Evolutionary conservation across 1,284 basidiomycete species (phyloP).

Genomic region (Coniferiporia sulphurascens): DNA sequence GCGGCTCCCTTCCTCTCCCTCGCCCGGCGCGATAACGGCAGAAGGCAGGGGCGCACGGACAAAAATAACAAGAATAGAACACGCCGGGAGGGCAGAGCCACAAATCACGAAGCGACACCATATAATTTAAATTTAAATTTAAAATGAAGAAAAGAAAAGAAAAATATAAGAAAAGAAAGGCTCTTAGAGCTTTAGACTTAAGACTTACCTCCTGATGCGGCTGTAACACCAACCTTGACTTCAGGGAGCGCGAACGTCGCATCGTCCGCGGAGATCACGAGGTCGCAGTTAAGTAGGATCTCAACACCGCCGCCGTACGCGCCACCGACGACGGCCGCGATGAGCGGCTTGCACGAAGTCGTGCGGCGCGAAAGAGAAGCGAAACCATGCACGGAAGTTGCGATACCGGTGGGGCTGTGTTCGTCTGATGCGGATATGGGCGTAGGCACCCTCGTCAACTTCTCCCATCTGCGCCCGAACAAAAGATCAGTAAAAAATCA

Average conservation of each 20-base stretch:
- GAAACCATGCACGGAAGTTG: slow-evolving; percentile 58
- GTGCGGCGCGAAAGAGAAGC: slow-evolving; percentile 69
- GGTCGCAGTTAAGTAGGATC: slow-evolving; percentile 76
- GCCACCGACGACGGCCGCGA: slow-evolving; percentile 78
- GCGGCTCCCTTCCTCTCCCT: too few relatives aligned
- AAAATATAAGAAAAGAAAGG: slow-evolving; percentile 12
- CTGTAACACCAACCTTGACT: slow-evolving; percentile 76
- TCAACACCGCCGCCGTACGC: slow-evolving; percentile 82
- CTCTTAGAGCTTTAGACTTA: too few relatives aligned
- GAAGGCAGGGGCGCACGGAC: too few relatives aligned
- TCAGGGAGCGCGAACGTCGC: slow-evolving; percentile 78
- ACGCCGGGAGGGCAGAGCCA: too few relatives aligned
- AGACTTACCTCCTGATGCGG: slow-evolving; percentile 64
- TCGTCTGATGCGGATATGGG: slow-evolving; percentile 36
- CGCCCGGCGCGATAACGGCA: too few relatives aligned
- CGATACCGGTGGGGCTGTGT: slow-evolving; percentile 32
- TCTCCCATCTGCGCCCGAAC: neutral
- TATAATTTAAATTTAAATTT: neutral
- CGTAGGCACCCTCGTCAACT: slow-evolving; percentile 23
- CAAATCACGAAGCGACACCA: too few relatives aligned
- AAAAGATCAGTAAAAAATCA: neutral
- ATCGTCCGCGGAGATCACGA: slow-evolving; percentile 71
- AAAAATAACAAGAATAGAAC: too few relatives aligned
- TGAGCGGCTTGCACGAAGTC: slow-evolving; percentile 66
- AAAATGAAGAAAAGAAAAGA: slow-evolving; percentile 15